Conservation (phyloP, 352 stramenopile species). For the Pseudoperonospora humuli region DNA sequence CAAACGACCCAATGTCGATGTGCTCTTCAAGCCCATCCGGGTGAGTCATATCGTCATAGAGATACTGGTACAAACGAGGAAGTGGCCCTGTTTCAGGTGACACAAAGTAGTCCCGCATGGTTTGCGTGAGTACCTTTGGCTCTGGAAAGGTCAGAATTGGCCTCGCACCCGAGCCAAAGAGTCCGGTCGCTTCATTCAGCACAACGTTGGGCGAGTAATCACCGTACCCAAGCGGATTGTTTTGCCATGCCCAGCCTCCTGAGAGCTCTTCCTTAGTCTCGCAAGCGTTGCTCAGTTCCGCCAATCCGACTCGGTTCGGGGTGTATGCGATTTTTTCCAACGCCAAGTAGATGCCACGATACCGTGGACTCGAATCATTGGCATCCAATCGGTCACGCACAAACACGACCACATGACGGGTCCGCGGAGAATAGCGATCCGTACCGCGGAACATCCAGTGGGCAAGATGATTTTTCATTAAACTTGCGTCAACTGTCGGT, state of each 20-base stretch:
- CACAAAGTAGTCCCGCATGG: conserved; percentile 60
- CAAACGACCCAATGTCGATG: conserved; percentile 60
- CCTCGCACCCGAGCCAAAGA: conserved; percentile 48
- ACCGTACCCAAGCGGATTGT: conserved; percentile 42
- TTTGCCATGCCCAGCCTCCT: conserved; percentile 62
- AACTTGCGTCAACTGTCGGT: conserved; percentile 45
- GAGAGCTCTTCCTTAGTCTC: conserved; percentile 30
- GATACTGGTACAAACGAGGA: conserved; percentile 43
- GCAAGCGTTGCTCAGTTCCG: conserved; percentile 26
- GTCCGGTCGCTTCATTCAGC: conserved; percentile 40
- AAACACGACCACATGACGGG: conserved; percentile 48
- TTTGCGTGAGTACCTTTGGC: conserved; percentile 36
- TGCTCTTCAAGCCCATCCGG: conserved; percentile 38
- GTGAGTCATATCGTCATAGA: conserved; percentile 59
- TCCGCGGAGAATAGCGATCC: conserved; percentile 50
- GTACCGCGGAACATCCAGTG: conserved; percentile 61
- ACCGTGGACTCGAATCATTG: conserved; percentile 28
- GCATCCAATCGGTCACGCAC: conserved; percentile 27
- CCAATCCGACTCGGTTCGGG: conserved; percentile 40
- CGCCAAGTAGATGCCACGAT: conserved; percentile 52
- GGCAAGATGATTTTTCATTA: conserved; percentile 62
- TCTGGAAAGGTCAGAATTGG: conserved; percentile 42
- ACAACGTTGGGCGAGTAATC: conserved; percentile 56
- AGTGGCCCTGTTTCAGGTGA: conserved; percentile 39
- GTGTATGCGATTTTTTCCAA: conserved; percentile 58